Base-by-base conservation (phyloP, 2,329 filamentous ascomycete species). In the Aureobasidium vineae region DNA sequence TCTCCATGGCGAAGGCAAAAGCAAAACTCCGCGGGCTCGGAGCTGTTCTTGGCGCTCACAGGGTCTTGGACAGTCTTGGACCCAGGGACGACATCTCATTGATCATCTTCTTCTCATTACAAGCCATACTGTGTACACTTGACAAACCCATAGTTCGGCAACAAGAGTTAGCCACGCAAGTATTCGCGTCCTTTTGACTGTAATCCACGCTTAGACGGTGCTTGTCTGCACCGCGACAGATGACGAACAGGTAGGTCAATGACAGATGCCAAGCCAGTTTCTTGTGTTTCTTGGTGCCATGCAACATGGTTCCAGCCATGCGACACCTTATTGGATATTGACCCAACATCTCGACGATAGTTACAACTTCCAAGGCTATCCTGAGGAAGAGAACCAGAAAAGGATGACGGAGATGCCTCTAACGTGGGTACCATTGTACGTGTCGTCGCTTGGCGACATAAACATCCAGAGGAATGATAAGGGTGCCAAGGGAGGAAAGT, bases 251-350 rank as follows among this genome's bases (percentile, higher is more conserved):
- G 59, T 63, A 52, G 45, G 59, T 50, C 33, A 13, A 52, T 45
- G 43, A 54, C 40, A 45, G 47, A 43, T 36, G 61, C 61, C 61
- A 64, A 64, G 61, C 40, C 19, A 52, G 45, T 23, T 52, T 63
- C 59, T 63, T 63, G 45, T 52, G 47, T 64, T 54, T 64, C 61
- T 64, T 64, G 61, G 61, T 64, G 61, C 61, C 61, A 64, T 54
- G 61, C 61, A 53, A 64, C 47, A 53, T 40, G 45, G 33, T 52
- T 40, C 47, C 45, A 52, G 36, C 26, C 36, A 54, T 33, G 19
- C 61, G 21, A 45, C 36, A 53, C 21, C 49, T 64, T 43, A 64
- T 64, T 64, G 61, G 61, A 53, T 23, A 45, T n/a, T 40, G 59
- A 63, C 45, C 40, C 59, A 52, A 52, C 49, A 45, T n/a, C 41